Evolutionary conservation across 2,329 filamentous ascomycete genomes (phyloP).

Genomic region (Arthrobotrys pseudoclavata): DNA sequence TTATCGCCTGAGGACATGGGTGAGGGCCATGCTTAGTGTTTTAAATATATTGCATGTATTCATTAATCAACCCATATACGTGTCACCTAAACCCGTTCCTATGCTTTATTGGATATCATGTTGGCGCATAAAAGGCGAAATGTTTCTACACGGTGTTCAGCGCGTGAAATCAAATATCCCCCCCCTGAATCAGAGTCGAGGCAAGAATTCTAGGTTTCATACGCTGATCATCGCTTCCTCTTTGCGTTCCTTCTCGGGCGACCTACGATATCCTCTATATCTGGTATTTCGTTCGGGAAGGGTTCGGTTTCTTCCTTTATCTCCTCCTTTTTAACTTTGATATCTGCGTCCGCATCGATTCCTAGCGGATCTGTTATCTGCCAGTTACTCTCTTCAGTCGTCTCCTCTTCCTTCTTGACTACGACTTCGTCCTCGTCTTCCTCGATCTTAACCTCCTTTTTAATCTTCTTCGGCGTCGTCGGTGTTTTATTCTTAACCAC

Average conservation of each 20-base stretch:
- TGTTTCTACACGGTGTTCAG: conserved; percentile 36
- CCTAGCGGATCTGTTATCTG: conserved; percentile 61
- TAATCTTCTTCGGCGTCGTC: conserved; percentile 64
- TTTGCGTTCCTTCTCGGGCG: conserved; percentile 49
- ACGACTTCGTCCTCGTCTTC: conserved; percentile 61
- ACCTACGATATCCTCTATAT: conserved; percentile 54
- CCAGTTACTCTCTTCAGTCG: conserved; percentile 64
- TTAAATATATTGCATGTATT: conserved; percentile 14
- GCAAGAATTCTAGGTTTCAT: not conserved
- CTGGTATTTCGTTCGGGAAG: conserved; percentile 39
- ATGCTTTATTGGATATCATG: conserved; percentile 21
- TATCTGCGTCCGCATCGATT: conserved; percentile 64
- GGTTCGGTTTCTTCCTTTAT: conserved; percentile 36
- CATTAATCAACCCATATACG: not conserved
- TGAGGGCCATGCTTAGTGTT: conserved; percentile 40
- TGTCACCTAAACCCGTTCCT: not conserved
- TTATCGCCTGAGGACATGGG: conserved; percentile 73
- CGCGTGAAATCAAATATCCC: conserved; percentile 31
- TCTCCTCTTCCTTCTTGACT: conserved; percentile 63
- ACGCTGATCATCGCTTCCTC: conserved; percentile 43
- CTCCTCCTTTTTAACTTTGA: conserved; percentile 66
- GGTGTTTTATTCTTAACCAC: conserved; percentile 70
- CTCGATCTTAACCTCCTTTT: conserved; percentile 64
- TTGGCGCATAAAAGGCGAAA: conserved; percentile 52
- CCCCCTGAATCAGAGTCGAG: conserved; percentile 7